These are phyloP conservation scores for Candolleomyces efflorescens DNA, from an alignment of 768 basidiomycete species.

Conservation along the genomic window DNA sequence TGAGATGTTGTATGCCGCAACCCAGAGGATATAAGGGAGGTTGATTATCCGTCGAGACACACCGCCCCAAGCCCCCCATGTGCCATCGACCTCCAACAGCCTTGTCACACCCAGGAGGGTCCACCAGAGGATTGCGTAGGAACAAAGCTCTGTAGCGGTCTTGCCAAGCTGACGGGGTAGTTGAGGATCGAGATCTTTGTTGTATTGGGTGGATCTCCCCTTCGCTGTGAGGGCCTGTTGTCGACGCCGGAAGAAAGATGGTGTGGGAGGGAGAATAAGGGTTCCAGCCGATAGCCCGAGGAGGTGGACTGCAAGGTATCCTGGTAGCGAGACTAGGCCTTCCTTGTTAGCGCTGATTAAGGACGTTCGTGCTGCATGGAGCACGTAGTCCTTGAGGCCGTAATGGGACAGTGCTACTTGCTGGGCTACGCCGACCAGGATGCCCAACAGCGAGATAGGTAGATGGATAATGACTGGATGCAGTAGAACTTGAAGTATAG, in stretches of 20 bases:
- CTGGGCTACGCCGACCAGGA: constrained; percentile 69
- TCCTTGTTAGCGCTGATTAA: constrained; percentile 87
- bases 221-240: constrained; percentile 27
- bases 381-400: constrained; percentile 58
- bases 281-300: constrained; percentile 82
- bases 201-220: constrained; percentile 14
- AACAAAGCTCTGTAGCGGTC: constrained; percentile 69
- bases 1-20: constrained; percentile 81
- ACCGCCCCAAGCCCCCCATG: constrained; percentile 23
- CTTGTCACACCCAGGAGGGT: constrained; percentile 38
- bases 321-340: constrained; percentile 80
- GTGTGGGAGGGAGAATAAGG: constrained; percentile 72
- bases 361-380: constrained; percentile 57
- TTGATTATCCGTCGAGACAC: constrained; percentile 46
- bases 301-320: constrained; percentile 88
- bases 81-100: constrained; percentile 35
- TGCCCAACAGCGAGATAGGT: constrained; percentile 59
- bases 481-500: constrained; percentile 63
- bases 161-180: constrained; percentile 63
- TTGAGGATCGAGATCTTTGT: constrained; percentile 15
- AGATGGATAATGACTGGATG: constrained; percentile 59
- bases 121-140: constrained; percentile 84
- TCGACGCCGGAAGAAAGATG: constrained; percentile 62
- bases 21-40: constrained; percentile 80
- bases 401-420: constrained; percentile 56